phyloP scores from a whole-genome alignment of 495 filamentous ascomycete species.

The Bryoglossum gracile region DNA sequence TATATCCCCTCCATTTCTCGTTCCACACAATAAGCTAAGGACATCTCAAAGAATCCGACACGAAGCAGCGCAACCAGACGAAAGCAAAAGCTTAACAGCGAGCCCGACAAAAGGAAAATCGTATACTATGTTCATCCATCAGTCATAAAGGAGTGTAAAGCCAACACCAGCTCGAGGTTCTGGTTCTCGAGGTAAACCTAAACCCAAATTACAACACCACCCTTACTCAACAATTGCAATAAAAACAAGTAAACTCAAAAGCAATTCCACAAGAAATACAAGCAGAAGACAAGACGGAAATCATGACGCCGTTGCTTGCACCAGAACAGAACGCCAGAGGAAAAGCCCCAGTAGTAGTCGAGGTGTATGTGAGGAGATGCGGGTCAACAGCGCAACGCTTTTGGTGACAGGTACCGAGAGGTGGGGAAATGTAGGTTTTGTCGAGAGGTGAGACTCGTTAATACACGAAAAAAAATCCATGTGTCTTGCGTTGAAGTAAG shows the following conservation, averaged over 20 bases:
- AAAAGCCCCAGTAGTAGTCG: neutral
- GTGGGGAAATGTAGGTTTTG: constrained; percentile 12
- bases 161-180: too few relatives aligned
- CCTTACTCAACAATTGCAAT: neutral
- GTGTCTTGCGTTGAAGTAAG: neutral
- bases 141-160: constrained; percentile 22
- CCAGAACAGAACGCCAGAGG: constrained; percentile 1
- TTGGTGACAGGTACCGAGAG: constrained; percentile 11
- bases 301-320: constrained; percentile 7
- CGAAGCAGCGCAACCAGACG: neutral
- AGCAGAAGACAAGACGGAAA: neutral
- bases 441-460: constrained; percentile 5
- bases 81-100: neutral
- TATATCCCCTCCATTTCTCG: constrained; percentile 6
- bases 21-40: neutral
- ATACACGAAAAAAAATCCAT: constrained; percentile 11
- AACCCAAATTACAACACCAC: constrained; percentile 4
- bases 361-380: constrained; percentile 5
- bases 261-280: neutral
- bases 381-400: too few relatives aligned
- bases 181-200: too few relatives aligned
- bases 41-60: neutral
- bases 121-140: constrained; percentile 25
- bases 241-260: neutral
- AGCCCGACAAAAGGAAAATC: constrained; percentile 16